A percentile compares a stretch with the other conserved stretches of the same genome.
These are phyloP conservation scores for Tolypocladium ovalisporum DNA, from an alignment of 2,329 filamentous ascomycete genomes.

Conservation along the genomic window DNA sequence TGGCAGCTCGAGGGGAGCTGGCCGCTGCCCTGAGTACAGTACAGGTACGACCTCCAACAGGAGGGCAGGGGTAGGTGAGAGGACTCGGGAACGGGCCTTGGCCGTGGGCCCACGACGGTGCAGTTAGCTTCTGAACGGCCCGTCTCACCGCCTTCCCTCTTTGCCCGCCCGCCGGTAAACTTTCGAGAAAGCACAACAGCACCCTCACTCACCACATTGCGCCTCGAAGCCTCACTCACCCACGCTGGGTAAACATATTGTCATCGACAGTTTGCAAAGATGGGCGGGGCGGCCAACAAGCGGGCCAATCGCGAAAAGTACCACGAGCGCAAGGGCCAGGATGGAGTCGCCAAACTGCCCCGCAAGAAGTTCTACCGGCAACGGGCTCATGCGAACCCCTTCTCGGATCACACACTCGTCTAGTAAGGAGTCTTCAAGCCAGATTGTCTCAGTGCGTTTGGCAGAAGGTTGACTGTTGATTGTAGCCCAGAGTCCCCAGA, in stretches of 20 bases:
- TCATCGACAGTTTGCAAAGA: conserved; percentile 2
- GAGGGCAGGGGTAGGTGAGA: background rate
- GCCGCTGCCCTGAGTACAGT: background rate
- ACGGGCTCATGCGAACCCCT: conserved; percentile 93
- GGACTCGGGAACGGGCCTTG: background rate
- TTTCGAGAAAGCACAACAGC: background rate
- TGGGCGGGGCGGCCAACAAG: conserved; percentile 35
- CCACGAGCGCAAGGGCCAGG: conserved; percentile 41
- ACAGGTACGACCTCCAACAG: background rate
- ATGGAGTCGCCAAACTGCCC: conserved; percentile 53
- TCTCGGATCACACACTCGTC: conserved; percentile 80
- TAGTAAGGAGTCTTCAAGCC: conserved; percentile 53
- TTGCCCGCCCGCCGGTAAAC: background rate
- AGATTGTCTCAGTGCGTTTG: background rate
- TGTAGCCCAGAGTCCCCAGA: conserved; percentile 64
- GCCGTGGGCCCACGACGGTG: background rate
- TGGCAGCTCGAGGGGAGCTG: background rate
- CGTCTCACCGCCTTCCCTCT: conserved; percentile 7
- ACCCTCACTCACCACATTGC: background rate
- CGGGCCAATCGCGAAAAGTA: conserved; percentile 57
- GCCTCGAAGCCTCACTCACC: background rate
- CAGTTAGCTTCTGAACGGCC: background rate
- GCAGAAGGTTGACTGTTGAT: background rate
- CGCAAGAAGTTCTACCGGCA: conserved; percentile 96
- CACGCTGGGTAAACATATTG: background rate